Base-by-base conservation (phyloP, 2,329 filamentous ascomycete species). In the Sporothrix dimorphospora region DNA sequence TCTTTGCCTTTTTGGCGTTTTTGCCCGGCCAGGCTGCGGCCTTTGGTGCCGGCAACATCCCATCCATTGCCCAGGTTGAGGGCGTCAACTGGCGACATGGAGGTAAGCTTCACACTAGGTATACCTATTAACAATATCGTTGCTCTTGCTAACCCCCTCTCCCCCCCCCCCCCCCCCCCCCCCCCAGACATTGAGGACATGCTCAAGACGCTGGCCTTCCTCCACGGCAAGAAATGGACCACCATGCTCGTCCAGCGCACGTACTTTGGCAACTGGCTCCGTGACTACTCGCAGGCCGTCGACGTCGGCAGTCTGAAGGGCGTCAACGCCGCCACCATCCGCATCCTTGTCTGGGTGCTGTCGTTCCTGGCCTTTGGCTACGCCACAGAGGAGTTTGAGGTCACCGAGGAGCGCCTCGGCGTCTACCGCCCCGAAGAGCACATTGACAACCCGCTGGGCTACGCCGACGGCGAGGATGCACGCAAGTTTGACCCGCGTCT, bases 221-320 rank as follows among this genome's bases (percentile, higher is more conserved):
- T 95, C 72, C 87, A 91, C 75, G 92, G 92, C 72, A 93, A 94
- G 79, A 95, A 95, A 83, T 96, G 93, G 93, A 92, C 91, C 1
- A 89, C 89, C 16, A 90, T 92, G 85, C 88, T 92, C 82, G 86
- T 95, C 70, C 91, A 92, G 81, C 87, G 92, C 71, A 90, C 91
- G 40, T 95, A 94, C 82, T 95, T 95, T 83, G 92, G 93, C 72
- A 96, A 96, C 81, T 96, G 93, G 92, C 84, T 95, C 53, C 88
- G 93, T 73, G 93, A 95, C 82, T 96, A 96, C 80, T 94, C 91
- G 14, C 92, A 95, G 78, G 93, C 92, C 47, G 87, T 95, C 80
- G 93, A 95, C 78, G 90, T 94, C 14, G 92, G 92, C 66, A 93
- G 91, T 73, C 81, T 96, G 74, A 94, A 94, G 81, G 90, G 90